These are phyloP conservation scores for Eryngium alpinum DNA, from an alignment of 140 eudicot genomes.

Conservation along the genomic window DNA sequence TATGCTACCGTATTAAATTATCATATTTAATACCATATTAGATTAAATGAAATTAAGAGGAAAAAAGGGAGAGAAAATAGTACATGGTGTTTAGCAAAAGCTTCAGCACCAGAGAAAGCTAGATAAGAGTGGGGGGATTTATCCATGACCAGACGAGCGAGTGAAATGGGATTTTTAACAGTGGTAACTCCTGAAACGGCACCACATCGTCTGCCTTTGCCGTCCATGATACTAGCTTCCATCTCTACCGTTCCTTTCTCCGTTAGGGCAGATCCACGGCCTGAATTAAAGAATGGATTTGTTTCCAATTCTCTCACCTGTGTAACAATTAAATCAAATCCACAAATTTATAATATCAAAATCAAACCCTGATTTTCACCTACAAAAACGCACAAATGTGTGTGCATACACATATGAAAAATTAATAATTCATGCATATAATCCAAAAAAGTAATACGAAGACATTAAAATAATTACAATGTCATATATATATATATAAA, in stretches of 20 bases:
- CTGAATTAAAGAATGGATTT: conserved; percentile 81
- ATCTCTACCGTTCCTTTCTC: conserved; percentile 86
- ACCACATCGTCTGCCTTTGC: conserved; percentile 63
- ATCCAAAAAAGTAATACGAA: not conserved
- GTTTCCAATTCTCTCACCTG: conserved; percentile 80
- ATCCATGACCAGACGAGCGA: conserved; percentile 91
- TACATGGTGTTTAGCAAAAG: conserved; percentile 74
- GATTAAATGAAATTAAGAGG: too few relatives aligned
- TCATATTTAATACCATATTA: too few relatives aligned
- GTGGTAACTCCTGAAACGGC: conserved; percentile 88
- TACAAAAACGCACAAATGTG: too few relatives aligned
- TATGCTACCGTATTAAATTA: too few relatives aligned
- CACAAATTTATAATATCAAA: not conserved
- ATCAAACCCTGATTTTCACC: not conserved
- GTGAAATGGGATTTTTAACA: conserved; percentile 83
- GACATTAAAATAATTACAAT: not conserved
- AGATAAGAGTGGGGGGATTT: conserved; percentile 91
- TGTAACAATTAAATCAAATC: not conserved
- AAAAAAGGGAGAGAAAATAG: not conserved
- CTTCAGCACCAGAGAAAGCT: conserved; percentile 84
- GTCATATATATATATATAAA: not conserved
- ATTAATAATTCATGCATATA: not conserved
- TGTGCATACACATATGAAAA: too few relatives aligned
- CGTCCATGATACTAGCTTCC: conserved; percentile 99
- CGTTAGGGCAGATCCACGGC: conserved; percentile 93